These are phyloP conservation scores for Tuctoria greenei DNA, from an alignment of 176 grass and related monocot genomes.

Conservation along the genomic window DNA sequence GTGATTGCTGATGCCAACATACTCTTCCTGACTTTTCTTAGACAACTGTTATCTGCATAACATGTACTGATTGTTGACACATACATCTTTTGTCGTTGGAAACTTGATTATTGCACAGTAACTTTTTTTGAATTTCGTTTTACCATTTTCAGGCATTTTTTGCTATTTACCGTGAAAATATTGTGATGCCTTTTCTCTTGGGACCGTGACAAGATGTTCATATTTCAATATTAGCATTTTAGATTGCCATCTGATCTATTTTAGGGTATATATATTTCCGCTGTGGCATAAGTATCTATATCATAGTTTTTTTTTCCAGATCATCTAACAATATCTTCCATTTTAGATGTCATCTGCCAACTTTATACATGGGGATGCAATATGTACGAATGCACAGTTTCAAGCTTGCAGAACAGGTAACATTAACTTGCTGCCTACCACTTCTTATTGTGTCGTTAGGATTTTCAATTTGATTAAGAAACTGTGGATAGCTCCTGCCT, in stretches of 20 bases:
- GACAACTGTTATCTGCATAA: background rate
- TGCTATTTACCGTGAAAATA: background rate
- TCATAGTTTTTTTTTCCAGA: background rate
- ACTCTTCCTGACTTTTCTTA: conserved; percentile 14
- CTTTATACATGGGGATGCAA: conserved; percentile 98
- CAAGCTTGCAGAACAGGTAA: conserved; percentile 96
- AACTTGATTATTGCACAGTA: background rate
- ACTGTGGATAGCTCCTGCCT: background rate
- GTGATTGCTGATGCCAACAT: conserved; percentile 5
- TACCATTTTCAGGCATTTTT: background rate
- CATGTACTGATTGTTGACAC: conserved; percentile 11
- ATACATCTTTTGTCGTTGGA: background rate
- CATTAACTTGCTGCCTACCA: background rate
- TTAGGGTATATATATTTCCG: conserved; percentile 6
- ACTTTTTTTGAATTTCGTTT: conserved; percentile 12
- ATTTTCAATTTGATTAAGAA: conserved; percentile 18
- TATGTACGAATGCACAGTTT: conserved; percentile 86
- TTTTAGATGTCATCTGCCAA: conserved; percentile 92
- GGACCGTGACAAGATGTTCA: background rate
- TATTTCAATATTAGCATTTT: background rate
- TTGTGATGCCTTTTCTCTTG: background rate
- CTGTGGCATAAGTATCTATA: conserved; percentile 14
- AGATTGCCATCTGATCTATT: conserved; percentile 2
- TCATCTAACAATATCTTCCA: conserved; percentile 32
- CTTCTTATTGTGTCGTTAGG: conserved; percentile 4